These are phyloP conservation scores for Geosiphon pyriformis DNA, from an alignment of 192 early-diverging fungal genomes.

Conservation along the genomic window DNA sequence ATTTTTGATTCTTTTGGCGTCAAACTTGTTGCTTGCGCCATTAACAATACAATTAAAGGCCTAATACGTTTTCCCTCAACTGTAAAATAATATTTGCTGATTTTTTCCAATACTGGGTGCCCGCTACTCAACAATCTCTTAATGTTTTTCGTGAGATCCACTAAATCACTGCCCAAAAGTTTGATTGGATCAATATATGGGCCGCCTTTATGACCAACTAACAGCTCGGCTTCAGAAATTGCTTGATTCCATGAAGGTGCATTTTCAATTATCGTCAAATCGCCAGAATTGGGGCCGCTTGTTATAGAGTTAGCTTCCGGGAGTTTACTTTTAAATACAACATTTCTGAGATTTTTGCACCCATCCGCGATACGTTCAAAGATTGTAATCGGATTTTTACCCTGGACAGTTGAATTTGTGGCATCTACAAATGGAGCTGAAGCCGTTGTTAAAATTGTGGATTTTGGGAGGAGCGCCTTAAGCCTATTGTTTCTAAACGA, in stretches of 20 bases:
- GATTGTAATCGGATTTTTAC: not conserved
- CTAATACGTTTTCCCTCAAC: conserved; percentile 87
- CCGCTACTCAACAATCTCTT: conserved; percentile 74
- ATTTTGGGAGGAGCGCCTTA: not conserved
- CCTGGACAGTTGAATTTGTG: too few relatives aligned
- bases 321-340: not conserved
- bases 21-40: conserved; percentile 77
- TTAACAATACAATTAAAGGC: conserved; percentile 85
- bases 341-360: not conserved
- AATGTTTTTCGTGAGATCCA: conserved; percentile 81
- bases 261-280: too few relatives aligned
- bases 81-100: conserved; percentile 85
- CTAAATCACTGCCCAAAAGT: conserved; percentile 79
- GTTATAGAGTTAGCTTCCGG: not conserved
- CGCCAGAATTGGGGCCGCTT: not conserved
- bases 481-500: not conserved
- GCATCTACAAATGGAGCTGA: too few relatives aligned
- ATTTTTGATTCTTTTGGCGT: conserved; percentile 49
- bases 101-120: conserved; percentile 85
- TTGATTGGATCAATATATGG: conserved; percentile 63
- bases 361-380: not conserved
- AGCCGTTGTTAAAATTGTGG: not conserved
- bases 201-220: conserved; percentile 40
- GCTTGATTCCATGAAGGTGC: conserved; percentile 49
- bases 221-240: conserved; percentile 43